Evolutionary conservation across 2,329 filamentous ascomycete species (phyloP).

Genomic region (Cladosporium sphaerospermum): DNA sequence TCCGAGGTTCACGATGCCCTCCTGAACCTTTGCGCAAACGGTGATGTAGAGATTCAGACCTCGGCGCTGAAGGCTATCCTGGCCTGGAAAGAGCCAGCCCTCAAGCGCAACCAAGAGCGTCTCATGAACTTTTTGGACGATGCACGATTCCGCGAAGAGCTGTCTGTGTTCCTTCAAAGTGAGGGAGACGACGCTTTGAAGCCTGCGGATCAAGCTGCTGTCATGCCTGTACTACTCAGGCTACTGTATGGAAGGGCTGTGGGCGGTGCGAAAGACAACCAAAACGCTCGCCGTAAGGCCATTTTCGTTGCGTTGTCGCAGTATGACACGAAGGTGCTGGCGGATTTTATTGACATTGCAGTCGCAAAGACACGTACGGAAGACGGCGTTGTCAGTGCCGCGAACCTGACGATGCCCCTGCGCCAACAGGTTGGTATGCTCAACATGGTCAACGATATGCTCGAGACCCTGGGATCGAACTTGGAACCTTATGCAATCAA

Average conservation of each 20-base stretch:
- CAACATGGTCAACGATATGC: slow-evolving; percentile 83
- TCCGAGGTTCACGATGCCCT: slow-evolving; percentile 70
- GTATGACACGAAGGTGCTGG: slow-evolving; percentile 66
- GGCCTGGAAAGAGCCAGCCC: slow-evolving; percentile 75
- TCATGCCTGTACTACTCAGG: slow-evolving; percentile 82
- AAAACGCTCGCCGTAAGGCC: slow-evolving; percentile 68
- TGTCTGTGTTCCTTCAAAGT: slow-evolving; percentile 75
- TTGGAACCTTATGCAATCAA: slow-evolving; percentile 61
- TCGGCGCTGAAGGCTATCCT: slow-evolving; percentile 76
- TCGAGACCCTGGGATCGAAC: slow-evolving; percentile 73
- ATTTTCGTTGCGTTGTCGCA: slow-evolving; percentile 73
- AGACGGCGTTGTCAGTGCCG: not conserved
- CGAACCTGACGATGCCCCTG: slow-evolving; percentile 24
- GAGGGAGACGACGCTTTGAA: slow-evolving; percentile 63
- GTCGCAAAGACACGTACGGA: slow-evolving; percentile 50
- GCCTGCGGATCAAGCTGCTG: slow-evolving; percentile 60
- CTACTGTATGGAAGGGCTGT: slow-evolving; percentile 87
- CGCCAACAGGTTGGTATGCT: slow-evolving; percentile 84
- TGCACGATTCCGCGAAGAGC: slow-evolving; percentile 82
- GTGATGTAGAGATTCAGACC: slow-evolving; percentile 84
- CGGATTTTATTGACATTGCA: slow-evolving; percentile 75
- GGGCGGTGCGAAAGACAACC: slow-evolving; percentile 69
- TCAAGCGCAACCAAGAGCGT: slow-evolving; percentile 77
- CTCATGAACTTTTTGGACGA: slow-evolving; percentile 84
- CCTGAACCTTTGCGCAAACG: slow-evolving; percentile 71